These are phyloP conservation scores for Irpex sp. DNA, from an alignment of 1,284 basidiomycete genomes.

Conservation along the genomic window DNA sequence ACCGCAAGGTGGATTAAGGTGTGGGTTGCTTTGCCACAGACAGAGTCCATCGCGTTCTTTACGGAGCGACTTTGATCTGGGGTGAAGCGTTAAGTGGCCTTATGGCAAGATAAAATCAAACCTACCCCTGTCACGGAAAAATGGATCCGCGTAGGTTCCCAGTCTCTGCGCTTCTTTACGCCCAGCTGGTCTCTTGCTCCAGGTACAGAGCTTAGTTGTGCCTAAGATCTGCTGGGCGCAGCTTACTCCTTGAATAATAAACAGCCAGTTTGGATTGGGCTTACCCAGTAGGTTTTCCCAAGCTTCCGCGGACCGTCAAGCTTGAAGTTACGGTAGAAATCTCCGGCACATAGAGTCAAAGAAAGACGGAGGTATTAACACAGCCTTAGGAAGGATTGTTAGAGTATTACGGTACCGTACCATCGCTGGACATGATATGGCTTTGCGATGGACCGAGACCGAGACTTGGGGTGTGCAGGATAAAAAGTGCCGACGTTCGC, in stretches of 20 bases:
- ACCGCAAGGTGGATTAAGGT: too few relatives aligned
- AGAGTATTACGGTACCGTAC: too few relatives aligned
- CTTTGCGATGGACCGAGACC: not conserved
- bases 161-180: not conserved
- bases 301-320: too few relatives aligned
- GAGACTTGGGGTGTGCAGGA: too few relatives aligned
- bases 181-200: not conserved
- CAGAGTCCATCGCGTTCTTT: not conserved
- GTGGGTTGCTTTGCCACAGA: too few relatives aligned
- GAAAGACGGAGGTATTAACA: too few relatives aligned
- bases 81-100: not conserved
- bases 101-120: not conserved
- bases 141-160: not conserved
- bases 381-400: too few relatives aligned
- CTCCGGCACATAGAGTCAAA: too few relatives aligned
- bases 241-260: not conserved
- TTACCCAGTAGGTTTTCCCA: too few relatives aligned
- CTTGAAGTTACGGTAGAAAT: too few relatives aligned
- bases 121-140: not conserved
- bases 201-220: not conserved
- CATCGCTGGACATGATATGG: not conserved
- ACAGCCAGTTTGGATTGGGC: too few relatives aligned
- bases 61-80: not conserved
- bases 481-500: too few relatives aligned
- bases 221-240: not conserved